phyloP scores from a whole-genome alignment of 2,329 filamentous ascomycete genomes.

The Thielaviopsis punctulata region DNA sequence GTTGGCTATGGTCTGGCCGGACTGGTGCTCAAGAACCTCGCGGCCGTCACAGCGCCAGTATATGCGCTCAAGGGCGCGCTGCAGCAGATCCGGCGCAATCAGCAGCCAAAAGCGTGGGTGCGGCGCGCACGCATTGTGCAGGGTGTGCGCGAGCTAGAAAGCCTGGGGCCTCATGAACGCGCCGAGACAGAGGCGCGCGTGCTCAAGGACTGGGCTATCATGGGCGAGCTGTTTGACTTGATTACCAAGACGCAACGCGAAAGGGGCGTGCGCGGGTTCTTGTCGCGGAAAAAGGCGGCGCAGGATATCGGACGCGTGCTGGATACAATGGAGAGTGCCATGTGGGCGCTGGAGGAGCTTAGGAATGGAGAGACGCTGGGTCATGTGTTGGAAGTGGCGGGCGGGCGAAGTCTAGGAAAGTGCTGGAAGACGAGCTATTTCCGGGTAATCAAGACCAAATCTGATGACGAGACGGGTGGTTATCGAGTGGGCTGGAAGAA shows the following conservation, averaged over 20 bases:
- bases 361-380: conserved; percentile 24
- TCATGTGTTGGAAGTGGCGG: conserved; percentile 12
- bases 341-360: conserved; percentile 28
- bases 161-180: conserved; percentile 20
- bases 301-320: conserved; percentile 24
- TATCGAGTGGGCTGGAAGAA: neutral
- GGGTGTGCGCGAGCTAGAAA: conserved; percentile 30
- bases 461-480: neutral
- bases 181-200: conserved; percentile 19
- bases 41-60: conserved; percentile 41
- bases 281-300: conserved; percentile 20
- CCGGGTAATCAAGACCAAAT: neutral
- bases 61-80: conserved; percentile 47
- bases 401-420: neutral
- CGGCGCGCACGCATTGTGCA: conserved; percentile 41
- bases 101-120: conserved; percentile 35
- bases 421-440: conserved; percentile 11
- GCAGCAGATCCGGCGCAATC: conserved; percentile 38
- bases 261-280: conserved; percentile 15
- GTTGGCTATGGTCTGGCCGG: conserved; percentile 46
- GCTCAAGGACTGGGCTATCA: conserved; percentile 24
- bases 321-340: conserved; percentile 30
- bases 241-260: conserved; percentile 21
- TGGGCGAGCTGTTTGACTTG: conserved; percentile 23
- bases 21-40: conserved; percentile 46